Evolutionary conservation across 1,139 yeast species (phyloP).

Genomic region (Meyerozyma smithsonii): DNA sequence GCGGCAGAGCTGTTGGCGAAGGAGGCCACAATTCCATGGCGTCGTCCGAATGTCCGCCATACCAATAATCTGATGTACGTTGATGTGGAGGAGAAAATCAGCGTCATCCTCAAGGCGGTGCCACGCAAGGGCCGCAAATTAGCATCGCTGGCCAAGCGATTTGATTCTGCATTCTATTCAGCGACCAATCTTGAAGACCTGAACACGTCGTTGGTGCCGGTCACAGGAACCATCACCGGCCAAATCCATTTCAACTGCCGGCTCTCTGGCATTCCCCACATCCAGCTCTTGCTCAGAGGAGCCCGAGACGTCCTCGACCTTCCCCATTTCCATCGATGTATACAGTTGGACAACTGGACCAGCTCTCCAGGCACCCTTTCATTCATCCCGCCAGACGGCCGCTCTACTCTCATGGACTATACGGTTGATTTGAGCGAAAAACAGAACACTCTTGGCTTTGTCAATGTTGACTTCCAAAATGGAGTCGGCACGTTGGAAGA

Average conservation of each 20-base stretch:
- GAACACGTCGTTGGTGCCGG: constrained; percentile 29
- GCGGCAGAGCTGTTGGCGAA: constrained; percentile 3
- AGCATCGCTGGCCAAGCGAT: constrained; percentile 12
- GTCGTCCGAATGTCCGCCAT: constrained; percentile 59
- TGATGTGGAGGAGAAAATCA: constrained; percentile 63
- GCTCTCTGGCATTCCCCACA: constrained; percentile 70
- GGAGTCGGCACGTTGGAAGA: constrained; percentile 58
- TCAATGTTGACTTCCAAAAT: constrained; percentile 55
- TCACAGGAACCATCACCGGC: constrained; percentile 64
- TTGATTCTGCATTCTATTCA: constrained; percentile 39
- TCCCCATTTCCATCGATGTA: constrained; percentile 60
- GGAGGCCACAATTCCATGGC: constrained; percentile 56
- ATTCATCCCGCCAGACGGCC: constrained; percentile 90
- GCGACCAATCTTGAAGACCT: constrained; percentile 7
- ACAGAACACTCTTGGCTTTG: constrained; percentile 42
- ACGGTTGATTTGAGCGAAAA: constrained; percentile 45
- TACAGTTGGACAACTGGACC: constrained; percentile 45
- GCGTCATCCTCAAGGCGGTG: constrained; percentile 29
- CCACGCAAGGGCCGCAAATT: constrained; percentile 4
- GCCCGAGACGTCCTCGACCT: constrained; percentile 38
- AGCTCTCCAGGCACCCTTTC: constrained; percentile 39
- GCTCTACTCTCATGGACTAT: constrained; percentile 60
- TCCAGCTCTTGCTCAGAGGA: constrained; percentile 51
- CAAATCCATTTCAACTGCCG: constrained; percentile 58
- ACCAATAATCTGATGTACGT: constrained; percentile 78